Evolutionary conservation across 352 stramenopile genomes (phyloP).

Genomic region (Thalassiosira hispida): DNA sequence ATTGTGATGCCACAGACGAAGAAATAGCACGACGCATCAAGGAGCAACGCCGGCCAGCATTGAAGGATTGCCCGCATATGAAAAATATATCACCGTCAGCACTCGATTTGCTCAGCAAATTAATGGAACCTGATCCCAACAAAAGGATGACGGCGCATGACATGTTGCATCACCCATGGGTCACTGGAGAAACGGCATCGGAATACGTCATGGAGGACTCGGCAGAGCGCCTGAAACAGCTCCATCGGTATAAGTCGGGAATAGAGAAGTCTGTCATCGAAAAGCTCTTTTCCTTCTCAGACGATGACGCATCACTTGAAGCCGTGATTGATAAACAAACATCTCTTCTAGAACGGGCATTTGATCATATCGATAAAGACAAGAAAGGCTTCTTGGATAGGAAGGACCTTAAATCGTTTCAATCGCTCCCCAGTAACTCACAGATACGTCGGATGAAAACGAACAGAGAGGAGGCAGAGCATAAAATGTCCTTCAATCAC

Average conservation of each 20-base stretch:
- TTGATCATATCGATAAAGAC: slow-evolving; percentile 74
- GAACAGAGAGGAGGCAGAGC: slow-evolving; percentile 40
- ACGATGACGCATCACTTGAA: slow-evolving; percentile 37
- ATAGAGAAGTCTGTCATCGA: slow-evolving; percentile 63
- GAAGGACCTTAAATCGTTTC: slow-evolving; percentile 44
- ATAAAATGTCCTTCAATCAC: slow-evolving; percentile 65
- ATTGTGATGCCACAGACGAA: slow-evolving; percentile 86
- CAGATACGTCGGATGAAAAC: slow-evolving; percentile 28
- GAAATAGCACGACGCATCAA: slow-evolving; percentile 88
- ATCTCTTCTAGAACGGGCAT: slow-evolving; percentile 75
- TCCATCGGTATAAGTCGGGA: slow-evolving; percentile 50
- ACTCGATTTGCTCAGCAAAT: slow-evolving; percentile 88
- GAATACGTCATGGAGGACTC: slow-evolving; percentile 56
- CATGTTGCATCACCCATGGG: slow-evolving; percentile 91
- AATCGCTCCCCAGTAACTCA: slow-evolving; percentile 15
- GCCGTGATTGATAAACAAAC: slow-evolving; percentile 31
- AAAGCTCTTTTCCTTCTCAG: slow-evolving; percentile 63
- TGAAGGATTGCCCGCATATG: slow-evolving; percentile 48
- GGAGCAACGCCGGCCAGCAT: slow-evolving; percentile 81
- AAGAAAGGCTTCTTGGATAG: slow-evolving; percentile 72
- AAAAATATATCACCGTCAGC: slow-evolving; percentile 88
- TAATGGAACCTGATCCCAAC: slow-evolving; percentile 89
- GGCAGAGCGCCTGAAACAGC: slow-evolving; percentile 40
- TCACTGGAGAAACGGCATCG: slow-evolving; percentile 76
- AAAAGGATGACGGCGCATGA: slow-evolving; percentile 90